phyloP scores from a whole-genome alignment of 768 basidiomycete species.

The Mycena pura region DNA sequence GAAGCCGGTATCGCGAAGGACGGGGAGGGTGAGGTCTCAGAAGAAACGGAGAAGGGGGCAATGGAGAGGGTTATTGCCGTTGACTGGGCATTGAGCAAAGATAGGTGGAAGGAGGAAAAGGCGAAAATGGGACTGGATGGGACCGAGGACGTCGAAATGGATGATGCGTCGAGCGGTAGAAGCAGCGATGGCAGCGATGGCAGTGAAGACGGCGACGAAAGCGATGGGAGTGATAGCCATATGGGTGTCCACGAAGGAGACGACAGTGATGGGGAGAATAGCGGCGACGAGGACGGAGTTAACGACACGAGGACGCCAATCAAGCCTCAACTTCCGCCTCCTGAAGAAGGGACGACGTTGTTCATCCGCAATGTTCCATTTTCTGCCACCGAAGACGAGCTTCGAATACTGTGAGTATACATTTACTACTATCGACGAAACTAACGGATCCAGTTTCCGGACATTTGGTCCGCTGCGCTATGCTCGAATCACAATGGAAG shows the following conservation, averaged over 20 bases:
- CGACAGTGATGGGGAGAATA: conserved; percentile 34
- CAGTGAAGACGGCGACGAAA: conserved; percentile 38
- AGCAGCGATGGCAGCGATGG: conserved; percentile 36
- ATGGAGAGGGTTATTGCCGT: conserved; percentile 81
- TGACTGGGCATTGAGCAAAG: conserved; percentile 96
- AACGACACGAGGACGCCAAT: conserved; percentile 51
- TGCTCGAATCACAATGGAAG: conserved; percentile 88
- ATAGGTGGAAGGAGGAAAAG: conserved; percentile 86
- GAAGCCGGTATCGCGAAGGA: conserved; percentile 29
- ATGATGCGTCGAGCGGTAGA: conserved; percentile 39
- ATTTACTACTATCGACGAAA: background rate
- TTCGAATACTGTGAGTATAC: conserved; percentile 74
- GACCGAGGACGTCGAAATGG: conserved; percentile 47
- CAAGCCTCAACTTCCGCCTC: conserved; percentile 77
- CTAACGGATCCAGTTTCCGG: conserved; percentile 69
- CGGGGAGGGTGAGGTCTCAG: conserved; percentile 44
- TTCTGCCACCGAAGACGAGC: conserved; percentile 90
- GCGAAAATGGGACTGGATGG: conserved; percentile 55
- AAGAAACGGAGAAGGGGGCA: conserved; percentile 42
- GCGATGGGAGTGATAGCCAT: conserved; percentile 47
- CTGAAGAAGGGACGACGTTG: conserved; percentile 88
- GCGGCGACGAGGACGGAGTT: conserved; percentile 46
- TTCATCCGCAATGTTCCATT: conserved; percentile 96
- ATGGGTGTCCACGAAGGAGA: conserved; percentile 51
- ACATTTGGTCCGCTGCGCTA: conserved; percentile 92